Conservation (phyloP, 495 filamentous ascomycete genomes). For the Aspergillus affinis region DNA sequence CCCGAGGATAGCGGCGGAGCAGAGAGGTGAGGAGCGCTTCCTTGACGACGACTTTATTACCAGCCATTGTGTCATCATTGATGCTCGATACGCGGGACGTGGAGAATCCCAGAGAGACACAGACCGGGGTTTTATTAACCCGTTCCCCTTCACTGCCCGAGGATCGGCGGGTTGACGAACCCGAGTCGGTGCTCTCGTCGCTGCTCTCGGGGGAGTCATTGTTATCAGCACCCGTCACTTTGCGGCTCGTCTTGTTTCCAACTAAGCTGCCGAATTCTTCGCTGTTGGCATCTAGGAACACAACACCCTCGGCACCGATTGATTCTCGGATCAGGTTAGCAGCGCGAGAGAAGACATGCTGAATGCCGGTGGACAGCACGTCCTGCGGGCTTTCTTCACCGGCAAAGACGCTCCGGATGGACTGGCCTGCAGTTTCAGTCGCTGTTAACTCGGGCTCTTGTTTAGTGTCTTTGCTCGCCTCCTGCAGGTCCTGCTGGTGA, state of each 20-base stretch:
- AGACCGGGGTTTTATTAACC: constrained; percentile 7
- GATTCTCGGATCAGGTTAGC: constrained; percentile 51
- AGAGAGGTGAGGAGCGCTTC: constrained; percentile 20
- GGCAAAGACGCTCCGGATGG: constrained; percentile 10
- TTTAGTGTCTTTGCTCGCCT: constrained; percentile 3
- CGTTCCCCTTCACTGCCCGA: background rate
- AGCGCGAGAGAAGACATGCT: constrained; percentile 32
- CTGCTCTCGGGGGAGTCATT: constrained; percentile 13
- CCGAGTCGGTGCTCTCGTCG: constrained; percentile 21
- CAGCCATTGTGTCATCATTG: constrained; percentile 23
- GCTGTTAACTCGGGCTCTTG: background rate
- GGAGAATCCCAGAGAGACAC: constrained; percentile 20
- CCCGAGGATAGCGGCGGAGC: constrained; percentile 56
- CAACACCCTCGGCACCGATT: constrained; percentile 50
- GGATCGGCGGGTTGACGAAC: background rate
- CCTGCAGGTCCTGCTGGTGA: constrained; percentile 24
- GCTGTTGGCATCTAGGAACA: constrained; percentile 49
- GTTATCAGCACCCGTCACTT: constrained; percentile 5
- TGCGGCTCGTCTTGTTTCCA: constrained; percentile 9
- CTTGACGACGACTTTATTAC: constrained; percentile 32
- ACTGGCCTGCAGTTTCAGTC: background rate
- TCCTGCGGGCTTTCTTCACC: constrained; percentile 17
- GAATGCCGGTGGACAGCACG: constrained; percentile 3
- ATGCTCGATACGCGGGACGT: constrained; percentile 21
- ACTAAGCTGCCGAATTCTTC: constrained; percentile 17